Evolutionary conservation across 139 green algal genomes (phyloP).

Genomic region (Microglena sp.): DNA sequence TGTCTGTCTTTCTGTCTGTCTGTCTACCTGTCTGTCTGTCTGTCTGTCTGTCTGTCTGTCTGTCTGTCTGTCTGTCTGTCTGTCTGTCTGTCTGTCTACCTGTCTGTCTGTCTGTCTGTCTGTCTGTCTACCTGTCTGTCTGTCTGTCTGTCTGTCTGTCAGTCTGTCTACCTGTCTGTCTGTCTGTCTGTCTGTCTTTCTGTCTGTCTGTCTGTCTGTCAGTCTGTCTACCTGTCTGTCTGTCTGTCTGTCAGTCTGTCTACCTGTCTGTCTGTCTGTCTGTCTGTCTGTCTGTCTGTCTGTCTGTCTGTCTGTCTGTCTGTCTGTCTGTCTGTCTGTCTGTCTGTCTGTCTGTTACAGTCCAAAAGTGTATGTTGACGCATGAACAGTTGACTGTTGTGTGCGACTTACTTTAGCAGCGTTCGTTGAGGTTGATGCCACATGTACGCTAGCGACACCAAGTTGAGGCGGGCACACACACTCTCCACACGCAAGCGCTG

Average conservation of each 20-base stretch:
- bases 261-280: too few relatives aligned
- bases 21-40: neutral
- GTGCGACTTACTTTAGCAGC: conserved; percentile 60
- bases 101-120: neutral
- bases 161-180: too few relatives aligned
- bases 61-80: neutral
- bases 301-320: too few relatives aligned
- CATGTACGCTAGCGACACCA: conserved; percentile 84
- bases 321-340: too few relatives aligned
- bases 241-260: too few relatives aligned
- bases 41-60: neutral
- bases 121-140: neutral
- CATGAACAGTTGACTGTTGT: neutral
- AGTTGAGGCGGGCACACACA: conserved; percentile 68
- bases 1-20: neutral
- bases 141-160: too few relatives aligned
- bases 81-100: neutral
- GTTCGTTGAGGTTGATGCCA: conserved; percentile 77
- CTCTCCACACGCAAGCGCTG: conserved; percentile 90
- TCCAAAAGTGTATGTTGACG: too few relatives aligned
- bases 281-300: too few relatives aligned
- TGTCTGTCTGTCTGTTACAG: too few relatives aligned
- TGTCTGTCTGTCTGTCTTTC: too few relatives aligned
- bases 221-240: too few relatives aligned
- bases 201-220: too few relatives aligned